These are phyloP conservation scores for Candida alai DNA, from an alignment of 805 yeast genomes.

Conservation along the genomic window DNA sequence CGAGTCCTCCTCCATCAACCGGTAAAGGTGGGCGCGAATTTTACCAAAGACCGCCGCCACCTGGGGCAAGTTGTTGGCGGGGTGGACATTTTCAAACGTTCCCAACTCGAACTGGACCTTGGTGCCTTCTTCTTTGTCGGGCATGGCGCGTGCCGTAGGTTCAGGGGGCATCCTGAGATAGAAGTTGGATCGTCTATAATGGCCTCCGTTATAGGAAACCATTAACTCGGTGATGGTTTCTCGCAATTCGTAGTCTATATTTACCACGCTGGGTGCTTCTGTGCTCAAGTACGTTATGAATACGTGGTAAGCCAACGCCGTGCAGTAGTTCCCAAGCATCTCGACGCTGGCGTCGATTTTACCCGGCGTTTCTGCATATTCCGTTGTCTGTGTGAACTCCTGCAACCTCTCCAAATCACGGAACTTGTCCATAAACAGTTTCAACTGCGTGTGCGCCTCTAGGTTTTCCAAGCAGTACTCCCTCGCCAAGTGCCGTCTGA, in stretches of 20 bases:
- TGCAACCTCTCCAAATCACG: constrained; percentile 30
- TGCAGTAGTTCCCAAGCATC: constrained; percentile 47
- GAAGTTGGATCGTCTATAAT: constrained; percentile 1
- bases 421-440: constrained; percentile 47
- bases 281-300: constrained; percentile 61
- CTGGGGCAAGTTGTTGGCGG: constrained; percentile 4
- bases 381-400: background rate
- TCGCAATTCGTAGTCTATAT: constrained; percentile 56
- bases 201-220: constrained; percentile 4
- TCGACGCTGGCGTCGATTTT: constrained; percentile 2
- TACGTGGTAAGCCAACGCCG: constrained; percentile 59
- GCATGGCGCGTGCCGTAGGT: no score
- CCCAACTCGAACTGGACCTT: background rate
- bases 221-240: constrained; percentile 34
- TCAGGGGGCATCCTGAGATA: constrained; percentile 8
- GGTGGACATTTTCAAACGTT: background rate
- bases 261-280: constrained; percentile 68
- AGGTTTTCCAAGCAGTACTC: constrained; percentile 73
- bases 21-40: constrained; percentile 47
- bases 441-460: constrained; percentile 63
- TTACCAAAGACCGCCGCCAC: constrained; percentile 23
- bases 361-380: background rate
- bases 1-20: constrained; percentile 70
- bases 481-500: constrained; percentile 59
- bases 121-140: background rate